A percentile compares a stretch with the other conserved stretches of the same genome.
Conservation (phyloP, 768 basidiomycete species). For the Xerocomellus amylosporus region DNA sequence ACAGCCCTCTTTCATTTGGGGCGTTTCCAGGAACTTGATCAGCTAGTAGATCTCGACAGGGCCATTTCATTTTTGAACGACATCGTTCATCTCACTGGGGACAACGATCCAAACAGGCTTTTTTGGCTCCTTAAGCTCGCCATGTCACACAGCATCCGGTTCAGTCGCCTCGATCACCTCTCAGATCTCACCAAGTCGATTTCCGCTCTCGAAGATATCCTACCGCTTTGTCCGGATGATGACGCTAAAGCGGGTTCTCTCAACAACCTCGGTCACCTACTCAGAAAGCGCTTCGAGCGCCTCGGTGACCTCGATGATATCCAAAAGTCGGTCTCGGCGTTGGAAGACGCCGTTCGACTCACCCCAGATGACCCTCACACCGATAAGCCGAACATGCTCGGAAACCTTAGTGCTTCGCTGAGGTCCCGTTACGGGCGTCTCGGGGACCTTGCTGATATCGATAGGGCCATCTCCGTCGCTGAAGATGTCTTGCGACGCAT, state of each 20-base stretch:
- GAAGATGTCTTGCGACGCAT: background rate
- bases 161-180: background rate
- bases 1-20: background rate
- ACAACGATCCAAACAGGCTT: background rate
- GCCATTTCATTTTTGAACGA: background rate
- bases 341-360: constrained; percentile 3
- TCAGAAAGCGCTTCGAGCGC: constrained; percentile 1
- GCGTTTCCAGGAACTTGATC: background rate
- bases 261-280: background rate
- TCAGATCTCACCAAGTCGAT: background rate
- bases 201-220: background rate
- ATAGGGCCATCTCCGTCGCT: constrained; percentile 17
- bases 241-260: background rate
- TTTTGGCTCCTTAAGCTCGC: background rate
- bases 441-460: constrained; percentile 7
- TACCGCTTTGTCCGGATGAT: background rate
- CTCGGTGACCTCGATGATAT: background rate
- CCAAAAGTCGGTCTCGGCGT: background rate
- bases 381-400: constrained; percentile 1
- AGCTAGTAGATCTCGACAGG: background rate
- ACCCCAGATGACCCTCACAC: constrained; percentile 6
- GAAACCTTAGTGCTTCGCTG: constrained; percentile 18
- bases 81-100: background rate
- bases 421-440: background rate
- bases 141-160: background rate